Percentiles rank a stretch among this genome's conserved stretches.
Conservation (phyloP, 2,329 filamentous ascomycete species). For the Fusarium buharicum region DNA sequence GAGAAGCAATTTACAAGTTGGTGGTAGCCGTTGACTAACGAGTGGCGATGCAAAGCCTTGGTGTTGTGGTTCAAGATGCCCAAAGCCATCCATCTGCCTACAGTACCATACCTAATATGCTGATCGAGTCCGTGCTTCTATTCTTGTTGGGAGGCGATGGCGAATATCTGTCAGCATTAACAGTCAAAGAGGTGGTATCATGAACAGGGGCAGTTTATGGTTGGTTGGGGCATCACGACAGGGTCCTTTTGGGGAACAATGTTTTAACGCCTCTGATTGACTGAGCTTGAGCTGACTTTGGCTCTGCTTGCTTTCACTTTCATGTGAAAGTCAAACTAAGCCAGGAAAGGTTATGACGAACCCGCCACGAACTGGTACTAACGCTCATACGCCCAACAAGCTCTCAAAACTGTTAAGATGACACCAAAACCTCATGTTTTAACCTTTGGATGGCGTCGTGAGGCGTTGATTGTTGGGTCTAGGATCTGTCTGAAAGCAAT, state of each 20-base stretch:
- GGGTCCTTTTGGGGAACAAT: slow-evolving; percentile 11
- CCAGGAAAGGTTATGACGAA: slow-evolving; percentile 3
- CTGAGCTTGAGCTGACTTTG: neutral
- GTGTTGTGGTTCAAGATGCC: slow-evolving; percentile 19
- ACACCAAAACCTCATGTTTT: slow-evolving; percentile 16
- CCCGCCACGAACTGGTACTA: slow-evolving; percentile 12
- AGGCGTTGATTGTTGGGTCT: slow-evolving; percentile 30
- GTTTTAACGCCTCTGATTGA: neutral
- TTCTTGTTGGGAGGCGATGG: slow-evolving; percentile 25
- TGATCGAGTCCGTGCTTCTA: slow-evolving; percentile 3
- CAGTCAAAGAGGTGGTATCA: slow-evolving; percentile 14
- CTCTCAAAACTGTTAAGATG: slow-evolving; percentile 21
- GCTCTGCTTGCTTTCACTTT: neutral
- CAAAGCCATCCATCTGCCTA: neutral
- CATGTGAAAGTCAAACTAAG: slow-evolving; percentile 13
- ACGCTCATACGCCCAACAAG: slow-evolving; percentile 21
- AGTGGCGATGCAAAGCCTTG: slow-evolving; percentile 30
- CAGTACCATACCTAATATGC: neutral
- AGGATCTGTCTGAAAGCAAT: neutral
- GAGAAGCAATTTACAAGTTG: slow-evolving; percentile 18
- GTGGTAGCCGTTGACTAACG: slow-evolving; percentile 22
- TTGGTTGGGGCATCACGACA: slow-evolving; percentile 22
- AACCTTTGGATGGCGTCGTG: slow-evolving; percentile 13
- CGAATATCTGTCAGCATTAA: slow-evolving; percentile 10
- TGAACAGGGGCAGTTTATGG: slow-evolving; percentile 16